Percentiles rank a stretch among this genome's conserved stretches.
These are phyloP conservation scores for Rhizodiscina lignyota DNA, from an alignment of 495 filamentous ascomycete species.

Conservation along the genomic window DNA sequence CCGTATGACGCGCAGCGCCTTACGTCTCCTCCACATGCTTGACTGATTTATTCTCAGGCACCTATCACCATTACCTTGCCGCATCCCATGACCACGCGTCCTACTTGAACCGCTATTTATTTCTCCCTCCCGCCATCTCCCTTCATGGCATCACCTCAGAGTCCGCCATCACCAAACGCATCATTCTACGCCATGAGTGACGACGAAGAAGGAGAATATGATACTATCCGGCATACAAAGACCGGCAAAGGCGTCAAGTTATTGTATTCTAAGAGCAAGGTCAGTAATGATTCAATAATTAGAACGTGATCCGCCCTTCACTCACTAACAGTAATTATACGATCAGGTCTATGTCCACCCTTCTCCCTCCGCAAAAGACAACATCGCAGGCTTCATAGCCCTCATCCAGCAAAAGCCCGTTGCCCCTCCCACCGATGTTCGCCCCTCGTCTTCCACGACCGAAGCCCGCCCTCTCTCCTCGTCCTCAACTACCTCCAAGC, in stretches of 20 bases:
- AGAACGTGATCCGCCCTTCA: too few relatives aligned
- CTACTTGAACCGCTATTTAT: too few relatives aligned
- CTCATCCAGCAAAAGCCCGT: slow-evolving; percentile 76
- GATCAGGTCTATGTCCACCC: slow-evolving; percentile 90
- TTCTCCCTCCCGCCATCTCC: too few relatives aligned
- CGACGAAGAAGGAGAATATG: slow-evolving; percentile 88
- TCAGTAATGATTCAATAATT: too few relatives aligned
- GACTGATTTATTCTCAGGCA: too few relatives aligned
- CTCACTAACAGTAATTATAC: slow-evolving; percentile 1
- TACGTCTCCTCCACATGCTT: too few relatives aligned
- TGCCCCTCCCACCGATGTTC: slow-evolving; percentile 17
- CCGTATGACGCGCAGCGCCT: too few relatives aligned
- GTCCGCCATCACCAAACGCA: slow-evolving; percentile 58
- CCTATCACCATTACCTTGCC: too few relatives aligned
- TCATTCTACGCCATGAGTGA: slow-evolving; percentile 96
- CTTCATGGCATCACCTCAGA: slow-evolving; percentile 4
- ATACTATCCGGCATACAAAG: slow-evolving; percentile 75
- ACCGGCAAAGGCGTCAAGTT: slow-evolving; percentile 81
- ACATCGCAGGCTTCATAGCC: slow-evolving; percentile 90
- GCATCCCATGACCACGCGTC: too few relatives aligned
- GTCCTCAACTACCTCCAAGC: slow-evolving; percentile 33
- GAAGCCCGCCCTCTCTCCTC: slow-evolving; percentile 7
- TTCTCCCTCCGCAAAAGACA: slow-evolving; percentile 82
- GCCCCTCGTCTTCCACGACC: too few relatives aligned
- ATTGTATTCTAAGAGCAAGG: slow-evolving; percentile 95